Evolutionary conservation across 2,329 filamentous ascomycete genomes (phyloP).

Genomic region (Aspergillus calidoustus): DNA sequence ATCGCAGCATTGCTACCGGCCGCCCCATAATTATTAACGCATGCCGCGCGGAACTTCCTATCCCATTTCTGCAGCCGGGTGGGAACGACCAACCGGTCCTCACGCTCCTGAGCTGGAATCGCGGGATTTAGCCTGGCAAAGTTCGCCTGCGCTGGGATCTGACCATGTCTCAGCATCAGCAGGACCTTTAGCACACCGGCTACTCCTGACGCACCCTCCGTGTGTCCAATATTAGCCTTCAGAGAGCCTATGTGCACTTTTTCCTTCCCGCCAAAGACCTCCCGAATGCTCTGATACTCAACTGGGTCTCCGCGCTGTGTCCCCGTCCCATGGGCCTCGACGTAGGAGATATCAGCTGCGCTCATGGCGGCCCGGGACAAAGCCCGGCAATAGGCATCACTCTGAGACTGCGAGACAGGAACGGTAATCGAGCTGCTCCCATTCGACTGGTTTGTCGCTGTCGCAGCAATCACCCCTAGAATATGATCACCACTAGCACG

Average conservation of each 20-base stretch:
- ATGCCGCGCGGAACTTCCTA: background rate
- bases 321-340: conserved; percentile 42
- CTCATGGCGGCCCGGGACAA: conserved; percentile 23
- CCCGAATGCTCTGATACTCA: conserved; percentile 32
- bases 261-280: conserved; percentile 30
- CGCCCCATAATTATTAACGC: conserved; percentile 18
- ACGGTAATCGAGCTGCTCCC: conserved; percentile 27
- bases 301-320: conserved; percentile 34
- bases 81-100: background rate
- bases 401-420: conserved; percentile 26
- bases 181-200: background rate
- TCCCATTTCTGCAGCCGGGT: background rate
- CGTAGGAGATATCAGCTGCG: conserved; percentile 29
- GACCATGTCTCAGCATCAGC: conserved; percentile 1
- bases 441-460: conserved; percentile 36
- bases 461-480: conserved; percentile 43
- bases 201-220: conserved; percentile 32
- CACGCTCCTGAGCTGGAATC: background rate
- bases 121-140: conserved; percentile 5
- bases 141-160: conserved; percentile 16
- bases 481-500: conserved; percentile 53
- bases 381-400: conserved; percentile 32
- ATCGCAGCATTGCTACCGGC: conserved; percentile 14
- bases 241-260: conserved; percentile 33
- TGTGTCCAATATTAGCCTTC: conserved; percentile 41